A percentile compares a stretch with the other conserved stretches of the same genome.
phyloP scores from a whole-genome alignment of 805 yeast species.

The Barnettozyma salicaria region DNA sequence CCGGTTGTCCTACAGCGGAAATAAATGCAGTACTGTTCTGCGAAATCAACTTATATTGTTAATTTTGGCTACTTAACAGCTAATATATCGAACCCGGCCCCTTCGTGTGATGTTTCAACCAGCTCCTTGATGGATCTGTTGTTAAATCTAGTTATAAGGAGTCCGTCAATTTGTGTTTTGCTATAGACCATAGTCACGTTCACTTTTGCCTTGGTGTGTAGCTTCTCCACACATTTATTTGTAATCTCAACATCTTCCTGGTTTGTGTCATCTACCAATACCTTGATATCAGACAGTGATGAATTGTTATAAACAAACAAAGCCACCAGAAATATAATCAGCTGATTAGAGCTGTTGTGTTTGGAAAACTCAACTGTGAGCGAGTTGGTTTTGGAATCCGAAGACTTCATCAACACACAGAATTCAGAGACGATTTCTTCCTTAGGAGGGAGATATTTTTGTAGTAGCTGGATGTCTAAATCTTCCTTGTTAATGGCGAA shows the following conservation, averaged over 20 bases:
- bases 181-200: conserved; percentile 1
- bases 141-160: conserved; percentile 7
- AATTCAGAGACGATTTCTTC: conserved; percentile 9
- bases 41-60: neutral
- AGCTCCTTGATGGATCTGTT: neutral
- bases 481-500: conserved; percentile 15
- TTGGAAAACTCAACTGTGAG: conserved; percentile 5
- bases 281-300: conserved; percentile 2
- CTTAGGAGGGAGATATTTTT: conserved; percentile 2
- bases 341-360: conserved; percentile 3
- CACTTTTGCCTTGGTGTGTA: conserved; percentile 2
- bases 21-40: neutral
- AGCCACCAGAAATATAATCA: conserved; percentile 5
- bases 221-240: neutral
- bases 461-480: conserved; percentile 8
- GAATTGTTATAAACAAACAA: conserved; percentile 9
- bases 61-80: conserved; percentile 5
- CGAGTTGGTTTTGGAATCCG: conserved; percentile 5
- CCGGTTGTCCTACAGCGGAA: neutral
- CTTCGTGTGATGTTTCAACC: neutral
- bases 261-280: neutral
- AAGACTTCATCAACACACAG: conserved; percentile 8
- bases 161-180: conserved; percentile 5
- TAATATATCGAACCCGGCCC: conserved; percentile 7
- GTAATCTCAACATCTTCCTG: neutral